Evolutionary conservation across 1,284 basidiomycete genomes (phyloP), one percentile per base, ranked within the genome.

Genomic region (Rhizoctonia solani): DNA sequence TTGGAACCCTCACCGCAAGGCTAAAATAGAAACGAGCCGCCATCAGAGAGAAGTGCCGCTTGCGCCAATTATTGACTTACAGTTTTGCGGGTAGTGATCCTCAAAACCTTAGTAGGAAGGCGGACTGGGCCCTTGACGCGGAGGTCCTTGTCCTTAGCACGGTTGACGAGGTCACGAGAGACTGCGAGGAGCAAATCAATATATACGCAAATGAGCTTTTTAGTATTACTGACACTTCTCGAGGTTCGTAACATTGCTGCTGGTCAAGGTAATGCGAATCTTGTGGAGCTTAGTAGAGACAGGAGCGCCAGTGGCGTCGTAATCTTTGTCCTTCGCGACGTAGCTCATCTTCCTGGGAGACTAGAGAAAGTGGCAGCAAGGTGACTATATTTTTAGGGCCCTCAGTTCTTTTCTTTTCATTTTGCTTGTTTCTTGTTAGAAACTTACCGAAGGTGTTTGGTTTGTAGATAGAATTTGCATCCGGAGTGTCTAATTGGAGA

Each of bases 1-100:
- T 99, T 99, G 77, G 93, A 96, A 86, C 97, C 97, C 83, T 99
- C 97, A 95, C 97, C 97, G 79, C 97, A 97, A 81, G 95, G 92
- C 92, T 95, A 75, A 19, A 49, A 21, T 52, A 37, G 42, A 27
- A 66, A 69, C 14, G 19, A 14, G 14, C 19, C 59, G 49, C 55
- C 4, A 66, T 37, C 0, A 46, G 16, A 37, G 54, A n/a, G 5
- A 21, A 19, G 25, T 34, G 16, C 21, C 39, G 46, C 11, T 34
- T 39, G 27, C 4, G 16, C 44, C 32, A 32, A 49, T 23, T 39
- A 16, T 16, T 16, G 54, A 83, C 90, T 75, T 72, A 93, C 93
- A 73, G 94, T 95, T 82, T 98, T 98, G 78, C 97, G 93, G 81
- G 95, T 98, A 80, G 95, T 98, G 85, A 98, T 95, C 81, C 93